These are phyloP conservation scores for Talaromyces liani DNA, from an alignment of 495 filamentous ascomycete genomes.

Conservation along the genomic window DNA sequence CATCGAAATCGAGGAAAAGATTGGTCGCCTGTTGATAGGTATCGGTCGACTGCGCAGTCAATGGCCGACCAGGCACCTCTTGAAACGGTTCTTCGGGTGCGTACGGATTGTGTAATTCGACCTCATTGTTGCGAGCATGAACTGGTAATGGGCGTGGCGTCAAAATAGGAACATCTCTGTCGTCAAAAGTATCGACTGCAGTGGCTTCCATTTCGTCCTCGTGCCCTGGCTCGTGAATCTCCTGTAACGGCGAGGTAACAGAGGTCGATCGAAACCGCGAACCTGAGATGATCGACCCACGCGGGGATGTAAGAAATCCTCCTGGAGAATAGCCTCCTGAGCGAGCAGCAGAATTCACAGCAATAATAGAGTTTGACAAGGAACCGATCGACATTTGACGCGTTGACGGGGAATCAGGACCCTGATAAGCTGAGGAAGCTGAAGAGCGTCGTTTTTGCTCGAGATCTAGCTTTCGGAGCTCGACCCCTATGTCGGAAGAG, in stretches of 20 bases:
- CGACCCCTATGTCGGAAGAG: slow-evolving; percentile 70
- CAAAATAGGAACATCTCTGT: slow-evolving; percentile 11
- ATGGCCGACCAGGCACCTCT: slow-evolving; percentile 27
- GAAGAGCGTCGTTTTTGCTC: slow-evolving; percentile 59
- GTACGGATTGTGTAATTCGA: slow-evolving; percentile 16
- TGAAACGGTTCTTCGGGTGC: slow-evolving; percentile 2
- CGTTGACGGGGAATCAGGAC: slow-evolving; percentile 44
- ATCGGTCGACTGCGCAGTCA: slow-evolving; percentile 53
- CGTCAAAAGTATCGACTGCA: slow-evolving; percentile 12
- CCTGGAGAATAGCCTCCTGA: slow-evolving; percentile 65
- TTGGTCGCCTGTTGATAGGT: slow-evolving; percentile 61
- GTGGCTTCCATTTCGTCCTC: slow-evolving; percentile 34
- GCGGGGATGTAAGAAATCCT: slow-evolving; percentile 58
- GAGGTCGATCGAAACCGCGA: slow-evolving; percentile 53
- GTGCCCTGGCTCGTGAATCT: slow-evolving; percentile 43
- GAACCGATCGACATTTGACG: slow-evolving; percentile 47
- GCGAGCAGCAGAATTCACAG: slow-evolving; percentile 57
- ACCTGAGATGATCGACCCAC: slow-evolving; percentile 51
- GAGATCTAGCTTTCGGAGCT: slow-evolving; percentile 70
- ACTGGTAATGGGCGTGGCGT: slow-evolving; percentile 20
- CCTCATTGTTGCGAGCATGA: slow-evolving; percentile 15
- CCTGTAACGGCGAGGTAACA: slow-evolving; percentile 41
- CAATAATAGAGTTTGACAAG: slow-evolving; percentile 56
- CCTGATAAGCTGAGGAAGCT: slow-evolving; percentile 30
- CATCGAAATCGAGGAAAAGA: slow-evolving; percentile 89